A percentile compares a stretch with the other conserved stretches of the same genome.
Conservation (phyloP, 2,329 filamentous ascomycete genomes). For the Cercospora sesami region DNA sequence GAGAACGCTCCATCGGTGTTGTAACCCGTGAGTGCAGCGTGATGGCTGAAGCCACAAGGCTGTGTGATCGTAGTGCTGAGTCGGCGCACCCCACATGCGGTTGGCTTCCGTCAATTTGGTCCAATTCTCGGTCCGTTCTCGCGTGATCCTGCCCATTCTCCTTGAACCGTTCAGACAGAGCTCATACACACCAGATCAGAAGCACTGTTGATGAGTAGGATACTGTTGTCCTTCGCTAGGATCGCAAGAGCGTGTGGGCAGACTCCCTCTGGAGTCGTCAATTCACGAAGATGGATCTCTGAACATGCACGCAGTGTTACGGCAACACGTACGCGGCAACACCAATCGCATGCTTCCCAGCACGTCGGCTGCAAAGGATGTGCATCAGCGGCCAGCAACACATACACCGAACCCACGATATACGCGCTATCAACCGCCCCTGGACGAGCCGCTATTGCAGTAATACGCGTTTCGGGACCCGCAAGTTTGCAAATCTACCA, state of each 20-base stretch:
- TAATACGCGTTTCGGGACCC: constrained; percentile 82
- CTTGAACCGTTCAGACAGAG: background rate
- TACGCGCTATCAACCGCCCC: constrained; percentile 87
- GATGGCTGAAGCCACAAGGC: constrained; percentile 10
- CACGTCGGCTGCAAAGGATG: background rate
- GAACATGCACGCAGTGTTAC: background rate
- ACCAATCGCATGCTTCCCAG: background rate
- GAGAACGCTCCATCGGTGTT: background rate
- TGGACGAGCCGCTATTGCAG: constrained; percentile 84
- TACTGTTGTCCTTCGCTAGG: background rate
- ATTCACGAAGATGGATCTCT: background rate
- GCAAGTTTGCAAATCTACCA: constrained; percentile 69
- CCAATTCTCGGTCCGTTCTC: constrained; percentile 1
- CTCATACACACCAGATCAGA: background rate
- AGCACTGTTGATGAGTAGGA: background rate
- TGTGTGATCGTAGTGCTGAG: constrained; percentile 7
- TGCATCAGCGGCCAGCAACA: background rate
- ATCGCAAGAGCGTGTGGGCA: background rate
- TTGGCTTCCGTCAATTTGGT: background rate
- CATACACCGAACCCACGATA: constrained; percentile 61
- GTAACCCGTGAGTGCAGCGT: background rate
- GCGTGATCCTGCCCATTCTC: background rate
- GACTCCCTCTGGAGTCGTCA: background rate
- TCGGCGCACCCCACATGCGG: background rate
- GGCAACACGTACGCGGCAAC: background rate